phyloP scores from a whole-genome alignment of 768 basidiomycete genomes.

The Lentinula guzmanii region DNA sequence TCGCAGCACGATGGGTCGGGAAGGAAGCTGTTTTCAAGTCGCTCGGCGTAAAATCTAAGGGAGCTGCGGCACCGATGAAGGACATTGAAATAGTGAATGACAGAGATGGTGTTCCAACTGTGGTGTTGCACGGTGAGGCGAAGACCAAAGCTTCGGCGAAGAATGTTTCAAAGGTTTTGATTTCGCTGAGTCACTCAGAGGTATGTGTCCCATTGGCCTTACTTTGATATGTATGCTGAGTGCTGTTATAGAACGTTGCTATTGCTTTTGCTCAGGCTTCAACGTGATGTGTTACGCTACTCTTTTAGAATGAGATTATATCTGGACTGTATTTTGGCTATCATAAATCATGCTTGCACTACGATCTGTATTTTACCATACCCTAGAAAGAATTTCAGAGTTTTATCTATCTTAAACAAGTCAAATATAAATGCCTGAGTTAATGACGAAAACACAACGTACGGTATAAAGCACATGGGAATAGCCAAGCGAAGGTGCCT shows the following conservation, averaged over 20 bases:
- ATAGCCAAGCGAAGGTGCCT: no score
- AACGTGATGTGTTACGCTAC: constrained; percentile 17
- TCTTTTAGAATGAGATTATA: not conserved
- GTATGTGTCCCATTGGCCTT: constrained; percentile 35
- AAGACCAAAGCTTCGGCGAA: constrained; percentile 63
- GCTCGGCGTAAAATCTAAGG: constrained; percentile 82
- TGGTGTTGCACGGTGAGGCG: constrained; percentile 76
- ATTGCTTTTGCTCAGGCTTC: constrained; percentile 84
- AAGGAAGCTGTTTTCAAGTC: constrained; percentile 99
- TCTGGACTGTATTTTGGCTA: not conserved
- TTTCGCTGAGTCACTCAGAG: constrained; percentile 93
- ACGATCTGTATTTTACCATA: not conserved
- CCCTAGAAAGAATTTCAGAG: no score
- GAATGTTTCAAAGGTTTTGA: constrained; percentile 66
- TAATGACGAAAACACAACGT: no score
- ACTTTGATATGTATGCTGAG: constrained; percentile 8
- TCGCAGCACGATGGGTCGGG: constrained; percentile 95
- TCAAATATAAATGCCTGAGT: no score
- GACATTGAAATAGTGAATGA: constrained; percentile 93
- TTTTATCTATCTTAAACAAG: no score
- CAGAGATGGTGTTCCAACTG: constrained; percentile 66
- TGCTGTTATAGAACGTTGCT: constrained; percentile 58
- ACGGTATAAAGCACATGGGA: not conserved
- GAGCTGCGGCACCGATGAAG: constrained; percentile 91
- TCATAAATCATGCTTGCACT: not conserved